Evolutionary conservation across 805 yeast genomes (phyloP), one percentile per base, ranked within the genome.

Genomic region (Schwanniomyces vanrijiae): DNA sequence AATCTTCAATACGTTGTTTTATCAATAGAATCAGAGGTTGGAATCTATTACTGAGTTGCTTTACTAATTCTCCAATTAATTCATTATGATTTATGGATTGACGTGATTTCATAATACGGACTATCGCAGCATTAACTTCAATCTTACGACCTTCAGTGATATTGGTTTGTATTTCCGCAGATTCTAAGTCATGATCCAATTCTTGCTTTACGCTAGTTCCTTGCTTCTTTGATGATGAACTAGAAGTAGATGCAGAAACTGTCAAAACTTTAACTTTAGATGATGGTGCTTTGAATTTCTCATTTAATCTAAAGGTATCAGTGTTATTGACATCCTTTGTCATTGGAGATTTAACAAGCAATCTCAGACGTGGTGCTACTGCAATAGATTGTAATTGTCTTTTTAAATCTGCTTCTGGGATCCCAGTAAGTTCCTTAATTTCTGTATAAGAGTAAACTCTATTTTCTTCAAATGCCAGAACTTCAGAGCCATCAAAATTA

Each of bases 311-410:
- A 58, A 90, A 91, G 22, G 64, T 65, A 65, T 90, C 96, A 5
- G 66, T 68, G 1, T 78, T 72, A 42, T 77, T 78, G 26, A 90
- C 82, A 2, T 83, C 89, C 51, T 82, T 86, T 0, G 89, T 74
- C 86, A 81, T 80, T 7, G 97, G 96, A 16, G 62, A 71, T 59
- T 90, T 92, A 25, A 74, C 71, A 52, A 92, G 68, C n/a, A 92
- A 71, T 50, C 94, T 76, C 50, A 90, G 82, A 53, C 85, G 78
- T 3, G 96, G 90, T 0, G 95, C 92, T 38, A 90, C 87, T 0
- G 96, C 83, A 25, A 94, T 78, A 1, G 97, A 88, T 60, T 85
- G 88, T 45, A 94, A 67, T 49, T 90, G 92, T 47, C 96, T 76
- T 16, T 77, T 75, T 33, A 92, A 71, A 55, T 92, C 98, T 2